A percentile compares a stretch with the other conserved stretches of the same genome.
These are phyloP conservation scores for Miscanthus sacchariflorus DNA, from an alignment of 202 grass and related monocot species.

Conservation along the genomic window DNA sequence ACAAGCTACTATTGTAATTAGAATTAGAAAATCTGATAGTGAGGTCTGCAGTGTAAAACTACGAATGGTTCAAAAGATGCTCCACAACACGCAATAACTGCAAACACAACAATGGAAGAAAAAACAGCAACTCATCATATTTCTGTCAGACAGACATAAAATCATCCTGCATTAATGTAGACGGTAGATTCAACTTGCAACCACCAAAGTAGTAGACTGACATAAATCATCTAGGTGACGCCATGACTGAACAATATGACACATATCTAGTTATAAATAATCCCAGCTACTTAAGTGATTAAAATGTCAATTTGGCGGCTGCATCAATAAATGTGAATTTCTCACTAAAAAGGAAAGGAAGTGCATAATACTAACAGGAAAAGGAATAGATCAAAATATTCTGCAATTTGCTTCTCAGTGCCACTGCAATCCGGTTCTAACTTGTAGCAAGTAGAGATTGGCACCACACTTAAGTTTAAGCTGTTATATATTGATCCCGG, in stretches of 20 bases:
- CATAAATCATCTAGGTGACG: not conserved
- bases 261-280: not conserved
- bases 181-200: not conserved
- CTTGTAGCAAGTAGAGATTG: not conserved
- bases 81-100: not conserved
- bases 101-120: not conserved
- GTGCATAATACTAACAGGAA: not conserved
- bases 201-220: not conserved
- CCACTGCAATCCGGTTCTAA: not conserved
- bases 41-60: not conserved
- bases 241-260: not conserved
- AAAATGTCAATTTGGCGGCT: not conserved
- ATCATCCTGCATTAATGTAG: not conserved
- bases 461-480: not conserved
- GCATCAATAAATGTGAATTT: not conserved
- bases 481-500: not conserved
- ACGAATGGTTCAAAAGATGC: conserved; percentile 30
- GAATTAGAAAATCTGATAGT: not conserved
- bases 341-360: not conserved
- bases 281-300: not conserved
- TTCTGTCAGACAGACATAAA: not conserved
- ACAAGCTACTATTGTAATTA: not conserved
- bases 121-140: not conserved
- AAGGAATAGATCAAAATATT: not conserved
- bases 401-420: not conserved